Evolutionary conservation across 2,329 filamentous ascomycete species (phyloP), one percentile per base, ranked within the genome.

Genomic region (Penicillium freii): DNA sequence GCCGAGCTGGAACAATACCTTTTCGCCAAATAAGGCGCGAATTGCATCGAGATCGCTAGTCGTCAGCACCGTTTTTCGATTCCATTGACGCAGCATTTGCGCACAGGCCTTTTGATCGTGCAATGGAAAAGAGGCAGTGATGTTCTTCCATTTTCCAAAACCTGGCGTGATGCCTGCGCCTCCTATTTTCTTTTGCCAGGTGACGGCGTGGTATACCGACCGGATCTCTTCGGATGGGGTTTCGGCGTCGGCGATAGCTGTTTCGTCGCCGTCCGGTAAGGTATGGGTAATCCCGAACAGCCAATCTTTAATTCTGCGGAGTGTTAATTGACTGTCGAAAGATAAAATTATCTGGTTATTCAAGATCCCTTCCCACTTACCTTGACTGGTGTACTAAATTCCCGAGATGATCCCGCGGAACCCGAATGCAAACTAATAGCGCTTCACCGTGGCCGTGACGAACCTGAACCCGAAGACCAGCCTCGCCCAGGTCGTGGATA

Each of bases 401-500:
- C 58, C 84, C 84, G 58, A 99, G 81, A 62, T 92, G 85, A 60
- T 88, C 82, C 23, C 91, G 92, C 36, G 88, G 87, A 42, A 95
- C 85, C 70, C 88, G 89, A 70, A 92, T 83, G 72, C 96, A 97
- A 65, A 97, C 78, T 47, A 97, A 81, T 39, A 97, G 79, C 3
- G 90, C 90, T 55, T 84, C 81, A 29, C 86, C 83, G 63, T 89
- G 86, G 56, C 91, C 92, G 67, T 87, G 86, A 62, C 94, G 89
- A 50, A 96, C 92, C 76, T 97, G 91, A 10, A 90, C 92, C 42
- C 89, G 85, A 61, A 97, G 82, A n/a, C 93, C 92, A 44, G 92
- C 89, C 48, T 82, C 80, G 33, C 89, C 85, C 39, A 99, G 83
- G 39, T 86, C 84, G 67, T 89, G 79, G 67, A 96, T 82, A 40